Evolutionary conservation across 495 filamentous ascomycete species (phyloP), one percentile per base, ranked within the genome.

Genomic region (Neurospora sp.): DNA sequence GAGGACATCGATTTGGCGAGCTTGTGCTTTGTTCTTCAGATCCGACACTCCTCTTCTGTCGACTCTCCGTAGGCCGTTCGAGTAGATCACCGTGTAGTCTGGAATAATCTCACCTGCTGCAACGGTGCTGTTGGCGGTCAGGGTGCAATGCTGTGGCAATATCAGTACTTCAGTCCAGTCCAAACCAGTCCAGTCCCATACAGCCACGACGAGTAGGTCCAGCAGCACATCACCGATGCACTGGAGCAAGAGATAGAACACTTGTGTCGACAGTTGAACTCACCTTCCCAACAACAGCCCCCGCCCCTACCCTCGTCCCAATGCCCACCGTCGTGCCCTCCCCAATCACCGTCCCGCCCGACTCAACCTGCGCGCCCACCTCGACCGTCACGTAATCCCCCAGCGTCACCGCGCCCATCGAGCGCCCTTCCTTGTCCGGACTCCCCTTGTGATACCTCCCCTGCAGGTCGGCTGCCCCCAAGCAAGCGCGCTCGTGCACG

Each of bases 11-110:
- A 92, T 85, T 75, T 92, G 89, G 73, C 86, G 83, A 73, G 84
- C 84, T 72, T 89, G 84, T 61, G 84, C 84, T 78, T 87, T 88
- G 72, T 84, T 81, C 78, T 85, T 87, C 68, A 88, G 74, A 14
- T 87, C 85, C 59, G 84, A 81, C 38, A 88, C 81, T 35, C 87
- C 87, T 35, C 87, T 85, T 71, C 76, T 83, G 75, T 93, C 89
- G 10, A 84, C 74, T 69, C 91, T 82, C 72, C 89, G 80, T 76
- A 86, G 78, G 20, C 86, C 87, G 68, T 86, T 85, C 0, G 90
- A 89, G 77, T 88, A 92, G 10, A 93, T 77, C 8, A 93, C 89
- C 0, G 89, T 92, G 73, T 85, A 88, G 73, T 93, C 91, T 0
- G 87, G 86, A 3, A 94, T 44, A 20, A 83, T 78, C 70, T 89